Evolutionary conservation across 495 filamentous ascomycete species (phyloP), one percentile per base, ranked within the genome.

Genomic region (Cryomyces minteri): DNA sequence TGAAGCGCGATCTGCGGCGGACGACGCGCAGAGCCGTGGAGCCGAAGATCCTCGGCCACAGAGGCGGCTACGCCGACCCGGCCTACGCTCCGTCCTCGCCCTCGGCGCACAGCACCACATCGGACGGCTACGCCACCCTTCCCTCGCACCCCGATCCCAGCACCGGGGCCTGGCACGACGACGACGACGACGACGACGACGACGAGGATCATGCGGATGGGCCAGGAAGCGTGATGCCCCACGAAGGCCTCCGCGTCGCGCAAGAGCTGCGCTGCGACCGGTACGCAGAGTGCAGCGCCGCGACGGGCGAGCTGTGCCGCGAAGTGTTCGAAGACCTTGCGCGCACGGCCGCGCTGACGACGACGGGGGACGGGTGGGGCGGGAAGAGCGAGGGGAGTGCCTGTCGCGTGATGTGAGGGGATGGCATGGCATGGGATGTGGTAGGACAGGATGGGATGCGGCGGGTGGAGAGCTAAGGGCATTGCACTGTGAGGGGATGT

Each of bases 281-380:
- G 38, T 94, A 94, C 62, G 81, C 84, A 41, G 87, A 94, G 56
- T 94, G 87, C 59, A 90, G 84, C 11, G 85, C 86, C 32, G 60
- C 80, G 28, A 92, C 84, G n/a, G 86, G 87, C 4, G 84, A 94
- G 56, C 54, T 65, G 28, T 65, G 61, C 39, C 48, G 46, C 9
- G 52, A 65, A 50, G 61, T 58, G 5, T 53, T 66, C 41, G 63
- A 65, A 45, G 62, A 66, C 47, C 56, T 66, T 40, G 62, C 62
- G 31, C 55, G 44, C 48, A 61, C 51, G 37, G 53, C 54, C 9
- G 63, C 60, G 9, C 58, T 45, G 57, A 66, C 62, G 31, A 65
- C 61, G n/a, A 65, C 62, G 31, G 55, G 51, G 29, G 60, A 61
- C 12, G 62, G 62, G 2, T 25, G 18, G 18, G 34, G 34, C 2